Percentiles rank a stretch among this genome's conserved stretches.
Evolutionary conservation across 768 basidiomycete genomes (phyloP).

Genomic region (Suillus placidus): DNA sequence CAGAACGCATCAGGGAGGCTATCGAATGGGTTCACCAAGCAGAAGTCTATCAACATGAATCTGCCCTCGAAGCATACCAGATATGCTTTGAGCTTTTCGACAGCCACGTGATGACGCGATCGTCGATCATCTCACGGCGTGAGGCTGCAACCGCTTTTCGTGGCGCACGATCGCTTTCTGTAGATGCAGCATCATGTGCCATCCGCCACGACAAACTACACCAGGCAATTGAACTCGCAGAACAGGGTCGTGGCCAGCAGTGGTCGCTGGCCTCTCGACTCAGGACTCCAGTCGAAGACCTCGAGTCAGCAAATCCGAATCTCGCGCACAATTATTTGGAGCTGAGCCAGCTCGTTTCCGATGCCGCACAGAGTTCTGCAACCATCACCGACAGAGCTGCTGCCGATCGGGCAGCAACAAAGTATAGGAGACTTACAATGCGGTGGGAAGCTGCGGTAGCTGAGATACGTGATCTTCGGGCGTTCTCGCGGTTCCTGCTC

Average conservation of each 20-base stretch:
- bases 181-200: constrained; percentile 18
- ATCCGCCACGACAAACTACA: constrained; percentile 11
- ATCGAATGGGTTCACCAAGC: too few relatives aligned
- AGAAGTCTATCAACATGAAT: too few relatives aligned
- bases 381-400: not conserved
- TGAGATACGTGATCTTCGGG: too few relatives aligned
- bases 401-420: not conserved
- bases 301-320: not conserved
- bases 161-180: not conserved
- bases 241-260: constrained; percentile 22
- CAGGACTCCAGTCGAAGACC: constrained; percentile 27
- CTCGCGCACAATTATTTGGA: not conserved
- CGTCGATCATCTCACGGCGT: constrained; percentile 4
- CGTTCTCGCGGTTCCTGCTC: too few relatives aligned
- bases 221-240: constrained; percentile 29
- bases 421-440: not conserved
- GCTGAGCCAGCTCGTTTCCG: not conserved
- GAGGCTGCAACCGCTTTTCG: not conserved
- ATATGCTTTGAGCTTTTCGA: too few relatives aligned
- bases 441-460: not conserved
- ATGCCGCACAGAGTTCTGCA: constrained; percentile 9
- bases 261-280: constrained; percentile 32
- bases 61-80: too few relatives aligned
- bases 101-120: not conserved
- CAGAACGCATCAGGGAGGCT: too few relatives aligned